A percentile compares a stretch with the other conserved stretches of the same genome.
phyloP scores from a whole-genome alignment of 1,139 yeast species.

The Yamadazyma membranifaciens region DNA sequence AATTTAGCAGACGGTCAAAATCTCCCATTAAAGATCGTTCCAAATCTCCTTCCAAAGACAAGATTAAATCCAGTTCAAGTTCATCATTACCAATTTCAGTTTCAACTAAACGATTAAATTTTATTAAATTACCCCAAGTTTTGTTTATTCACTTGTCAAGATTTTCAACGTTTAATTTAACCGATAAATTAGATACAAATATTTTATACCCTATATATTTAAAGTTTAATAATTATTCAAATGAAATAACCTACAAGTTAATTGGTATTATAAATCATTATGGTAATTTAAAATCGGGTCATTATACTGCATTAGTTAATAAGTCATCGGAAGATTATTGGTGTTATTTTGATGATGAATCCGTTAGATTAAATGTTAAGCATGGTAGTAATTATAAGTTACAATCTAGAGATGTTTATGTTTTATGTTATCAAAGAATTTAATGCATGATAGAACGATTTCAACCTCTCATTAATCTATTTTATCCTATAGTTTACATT shows the following conservation, averaged over 20 bases:
- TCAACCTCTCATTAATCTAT: background rate
- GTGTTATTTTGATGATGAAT: constrained; percentile 76
- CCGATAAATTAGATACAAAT: constrained; percentile 54
- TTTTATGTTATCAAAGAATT: constrained; percentile 62
- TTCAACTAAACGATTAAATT: constrained; percentile 56
- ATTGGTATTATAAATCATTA: constrained; percentile 67
- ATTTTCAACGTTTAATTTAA: constrained; percentile 52
- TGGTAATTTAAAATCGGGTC: constrained; percentile 72
- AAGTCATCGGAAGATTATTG: constrained; percentile 48
- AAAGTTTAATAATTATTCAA: constrained; percentile 39
- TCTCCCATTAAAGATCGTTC: constrained; percentile 29
- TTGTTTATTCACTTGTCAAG: constrained; percentile 65
- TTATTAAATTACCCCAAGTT: constrained; percentile 62
- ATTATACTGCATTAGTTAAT: constrained; percentile 66
- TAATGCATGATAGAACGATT: background rate
- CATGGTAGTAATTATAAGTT: constrained; percentile 47
- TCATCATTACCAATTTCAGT: constrained; percentile 4
- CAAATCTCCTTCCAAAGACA: constrained; percentile 10
- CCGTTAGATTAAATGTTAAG: constrained; percentile 45
- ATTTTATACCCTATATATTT: constrained; percentile 53
- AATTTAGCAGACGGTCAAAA: constrained; percentile 33
- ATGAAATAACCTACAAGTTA: constrained; percentile 48
- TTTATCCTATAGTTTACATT: constrained; percentile 1
- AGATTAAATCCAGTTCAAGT: background rate
- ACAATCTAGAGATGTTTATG: constrained; percentile 64